phyloP scores from a whole-genome alignment of 2,329 filamentous ascomycete species.

The Pseudocercospora eumusae region DNA sequence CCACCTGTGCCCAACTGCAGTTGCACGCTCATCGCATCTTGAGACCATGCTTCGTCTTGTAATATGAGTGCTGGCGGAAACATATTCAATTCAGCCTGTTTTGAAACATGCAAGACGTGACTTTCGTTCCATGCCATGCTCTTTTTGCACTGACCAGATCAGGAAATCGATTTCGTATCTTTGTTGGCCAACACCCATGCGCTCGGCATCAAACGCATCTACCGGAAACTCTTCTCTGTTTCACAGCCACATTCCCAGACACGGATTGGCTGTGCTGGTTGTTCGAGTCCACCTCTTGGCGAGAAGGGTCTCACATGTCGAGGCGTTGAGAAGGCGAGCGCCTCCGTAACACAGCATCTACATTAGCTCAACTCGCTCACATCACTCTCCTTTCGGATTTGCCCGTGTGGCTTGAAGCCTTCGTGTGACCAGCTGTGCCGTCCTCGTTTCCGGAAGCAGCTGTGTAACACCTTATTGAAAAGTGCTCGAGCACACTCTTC shows the following conservation, averaged over 20 bases:
- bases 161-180: too few relatives aligned
- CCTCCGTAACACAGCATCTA: background rate
- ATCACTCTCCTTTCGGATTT: background rate
- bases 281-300: background rate
- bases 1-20: too few relatives aligned
- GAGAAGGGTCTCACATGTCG: background rate
- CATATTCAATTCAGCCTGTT: background rate
- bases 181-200: too few relatives aligned
- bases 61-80: background rate
- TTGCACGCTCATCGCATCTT: background rate
- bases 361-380: background rate
- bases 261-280: background rate
- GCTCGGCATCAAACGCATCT: too few relatives aligned
- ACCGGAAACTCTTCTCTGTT: background rate
- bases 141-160: too few relatives aligned
- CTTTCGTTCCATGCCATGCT: too few relatives aligned
- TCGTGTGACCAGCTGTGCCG: background rate
- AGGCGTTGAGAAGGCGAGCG: background rate
- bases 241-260: background rate
- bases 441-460: background rate
- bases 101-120: too few relatives aligned
- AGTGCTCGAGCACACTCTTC: background rate
- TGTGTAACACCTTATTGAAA: background rate
- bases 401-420: background rate
- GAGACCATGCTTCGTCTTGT: background rate